Conservation (phyloP, 768 basidiomycete species). For the Boletus vermiculosoides region DNA sequence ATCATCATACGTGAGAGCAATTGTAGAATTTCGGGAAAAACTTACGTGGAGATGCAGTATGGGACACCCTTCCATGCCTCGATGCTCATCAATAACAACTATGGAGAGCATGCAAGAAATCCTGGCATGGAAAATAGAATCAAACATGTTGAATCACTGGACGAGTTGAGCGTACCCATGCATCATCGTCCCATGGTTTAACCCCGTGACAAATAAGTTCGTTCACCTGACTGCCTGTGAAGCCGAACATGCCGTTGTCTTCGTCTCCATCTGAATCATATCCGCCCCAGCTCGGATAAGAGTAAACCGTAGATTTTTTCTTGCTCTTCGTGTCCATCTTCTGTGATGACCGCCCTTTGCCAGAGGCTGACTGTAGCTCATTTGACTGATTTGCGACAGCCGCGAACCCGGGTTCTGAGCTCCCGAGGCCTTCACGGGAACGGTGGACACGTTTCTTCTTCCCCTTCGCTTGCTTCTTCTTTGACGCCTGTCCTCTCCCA, state of each 20-base stretch:
- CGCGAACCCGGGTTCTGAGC: not conserved
- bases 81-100: not conserved
- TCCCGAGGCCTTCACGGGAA: not conserved
- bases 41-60: not conserved
- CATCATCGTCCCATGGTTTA: conserved; percentile 48
- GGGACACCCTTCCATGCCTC: not conserved
- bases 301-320: not conserved
- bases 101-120: conserved; percentile 14
- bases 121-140: conserved; percentile 1
- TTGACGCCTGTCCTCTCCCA: not conserved
- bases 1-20: not conserved
- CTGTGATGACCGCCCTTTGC: not conserved
- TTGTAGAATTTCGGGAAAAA: not conserved
- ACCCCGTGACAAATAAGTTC: conserved; percentile 40
- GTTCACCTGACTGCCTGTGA: conserved; percentile 34
- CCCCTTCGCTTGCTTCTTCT: not conserved
- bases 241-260: conserved; percentile 17
- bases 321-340: not conserved
- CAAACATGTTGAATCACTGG: not conserved
- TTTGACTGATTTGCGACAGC: not conserved
- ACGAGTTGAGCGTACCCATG: conserved; percentile 30
- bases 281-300: not conserved
- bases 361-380: not conserved
- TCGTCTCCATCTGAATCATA: conserved; percentile 1
- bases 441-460: not conserved